Base-by-base conservation (phyloP, 306 rosid species). In the Rosa chinensis region DNA sequence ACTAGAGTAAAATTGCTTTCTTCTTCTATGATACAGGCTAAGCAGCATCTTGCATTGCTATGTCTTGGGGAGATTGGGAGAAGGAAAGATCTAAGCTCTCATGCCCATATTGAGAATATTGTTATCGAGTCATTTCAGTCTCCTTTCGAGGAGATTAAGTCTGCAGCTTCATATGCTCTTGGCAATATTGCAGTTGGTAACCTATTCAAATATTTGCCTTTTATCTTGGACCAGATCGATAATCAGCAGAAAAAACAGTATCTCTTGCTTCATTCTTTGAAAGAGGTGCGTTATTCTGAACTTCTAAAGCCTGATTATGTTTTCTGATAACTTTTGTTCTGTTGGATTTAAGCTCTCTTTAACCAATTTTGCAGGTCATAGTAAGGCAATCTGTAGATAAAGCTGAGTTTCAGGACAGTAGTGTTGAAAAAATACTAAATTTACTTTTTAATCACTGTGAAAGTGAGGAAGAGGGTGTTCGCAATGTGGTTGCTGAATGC, bases 231-330 rank as follows among this genome's bases (percentile, higher is more conserved):
- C 85, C 99, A 93, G 87, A 96, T 96, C 72, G 98, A 96, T 85
- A 96, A 96, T 88, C 99, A 96, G 87, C 99, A 96, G 89, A 96
- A 96, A 89, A 96, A 96, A 75, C 99, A 96, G 84, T 93, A 96
- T 82, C 98, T 96, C 53, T 83, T 96, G 78, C 99, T 96, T 87
- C 99, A 96, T 87, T 96, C 99, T 75, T 87, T 96, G 85, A 93
- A 93, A 86, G 99, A 96, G 99, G 99, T 91, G 61, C 37, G 87
- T 66, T 79, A 28, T 44, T 66, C 79, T 79, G 86, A 77, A 72
- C 80, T 83, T 39, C 74, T 39, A 47, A 61, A 53, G 73, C 80
- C 70, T 56, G 35, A 66, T 72, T 40, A 23, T 32, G 56, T 66
- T 63, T 64, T 21, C 70, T 70, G 43, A 74, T 53, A 55, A 14